Evolutionary conservation across 1,139 yeast species (phyloP).

Genomic region (Yamadazyma oceani): DNA sequence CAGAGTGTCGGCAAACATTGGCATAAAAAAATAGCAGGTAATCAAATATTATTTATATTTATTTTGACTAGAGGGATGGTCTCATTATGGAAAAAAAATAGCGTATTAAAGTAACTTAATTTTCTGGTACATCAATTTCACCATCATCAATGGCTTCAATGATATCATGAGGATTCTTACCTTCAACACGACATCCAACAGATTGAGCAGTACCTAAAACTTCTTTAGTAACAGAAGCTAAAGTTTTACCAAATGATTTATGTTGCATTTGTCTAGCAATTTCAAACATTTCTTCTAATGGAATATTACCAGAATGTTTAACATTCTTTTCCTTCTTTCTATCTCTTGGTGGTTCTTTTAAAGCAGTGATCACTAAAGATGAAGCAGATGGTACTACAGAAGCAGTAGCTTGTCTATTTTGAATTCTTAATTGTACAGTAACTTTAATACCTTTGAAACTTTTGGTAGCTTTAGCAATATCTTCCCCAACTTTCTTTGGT

Average conservation of each 20-base stretch:
- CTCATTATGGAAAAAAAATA: constrained; percentile 15
- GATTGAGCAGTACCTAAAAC: constrained; percentile 99
- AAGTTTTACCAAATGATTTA: constrained; percentile 97
- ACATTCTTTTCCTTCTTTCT: constrained; percentile 99
- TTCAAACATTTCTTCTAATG: constrained; percentile 94
- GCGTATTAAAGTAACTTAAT: constrained; percentile 44
- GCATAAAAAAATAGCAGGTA: too few species aligned
- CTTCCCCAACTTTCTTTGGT: constrained; percentile 99
- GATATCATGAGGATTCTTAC: constrained; percentile 99
- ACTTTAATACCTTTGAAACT: constrained; percentile 99
- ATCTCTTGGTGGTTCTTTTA: constrained; percentile 99
- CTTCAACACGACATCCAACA: constrained; percentile 98
- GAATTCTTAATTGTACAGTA: constrained; percentile 97
- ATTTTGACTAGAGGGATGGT: constrained; percentile 14
- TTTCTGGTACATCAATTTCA: constrained; percentile 94
- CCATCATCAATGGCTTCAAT: constrained; percentile 98
- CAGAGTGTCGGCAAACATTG: constrained; percentile 94
- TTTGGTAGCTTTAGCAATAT: constrained; percentile 99
- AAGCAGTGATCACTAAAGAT: constrained; percentile 97
- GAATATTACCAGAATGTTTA: constrained; percentile 99
- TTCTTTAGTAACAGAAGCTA: constrained; percentile 97
- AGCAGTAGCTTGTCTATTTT: constrained; percentile 99
- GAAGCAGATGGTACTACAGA: constrained; percentile 99
- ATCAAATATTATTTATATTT: constrained; percentile 9
- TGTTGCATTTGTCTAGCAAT: constrained; percentile 97